phyloP scores from a whole-genome alignment of 2,329 filamentous ascomycete genomes.

The Lasiodiplodia sp. region DNA sequence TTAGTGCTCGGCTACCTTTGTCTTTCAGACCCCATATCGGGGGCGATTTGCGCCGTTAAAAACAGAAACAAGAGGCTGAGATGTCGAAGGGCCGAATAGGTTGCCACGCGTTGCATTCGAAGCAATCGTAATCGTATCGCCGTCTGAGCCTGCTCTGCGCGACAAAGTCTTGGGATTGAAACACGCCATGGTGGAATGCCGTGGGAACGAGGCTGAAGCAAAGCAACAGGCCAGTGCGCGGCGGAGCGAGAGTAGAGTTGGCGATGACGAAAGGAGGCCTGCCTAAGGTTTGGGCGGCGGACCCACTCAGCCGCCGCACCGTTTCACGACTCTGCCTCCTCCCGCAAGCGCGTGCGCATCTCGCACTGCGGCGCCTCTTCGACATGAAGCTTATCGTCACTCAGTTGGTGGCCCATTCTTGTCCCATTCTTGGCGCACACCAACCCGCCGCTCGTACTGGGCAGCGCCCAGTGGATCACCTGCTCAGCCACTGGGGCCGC shows the following conservation, averaged over 20 bases:
- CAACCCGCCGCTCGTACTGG: constrained; percentile 11
- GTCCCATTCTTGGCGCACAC: constrained; percentile 8
- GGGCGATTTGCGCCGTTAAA: neutral
- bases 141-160: neutral
- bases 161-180: neutral
- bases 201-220: neutral
- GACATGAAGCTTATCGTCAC: neutral
- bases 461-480: constrained; percentile 7
- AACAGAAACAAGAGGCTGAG: neutral
- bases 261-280: neutral
- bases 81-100: neutral
- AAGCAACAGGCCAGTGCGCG: neutral
- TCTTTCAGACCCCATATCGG: neutral
- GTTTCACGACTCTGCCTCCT: neutral
- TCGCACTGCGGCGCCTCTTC: neutral
- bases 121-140: neutral
- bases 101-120: neutral
- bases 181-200: neutral
- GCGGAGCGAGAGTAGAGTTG: neutral
- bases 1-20: no score
- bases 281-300: neutral
- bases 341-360: neutral
- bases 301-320: neutral
- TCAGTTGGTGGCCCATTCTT: neutral
- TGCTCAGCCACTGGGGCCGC: constrained; percentile 23